A percentile compares a stretch with the other conserved stretches of the same genome.
Conservation (phyloP, 495 filamentous ascomycete species). For the Aspergillus kassunensis region DNA sequence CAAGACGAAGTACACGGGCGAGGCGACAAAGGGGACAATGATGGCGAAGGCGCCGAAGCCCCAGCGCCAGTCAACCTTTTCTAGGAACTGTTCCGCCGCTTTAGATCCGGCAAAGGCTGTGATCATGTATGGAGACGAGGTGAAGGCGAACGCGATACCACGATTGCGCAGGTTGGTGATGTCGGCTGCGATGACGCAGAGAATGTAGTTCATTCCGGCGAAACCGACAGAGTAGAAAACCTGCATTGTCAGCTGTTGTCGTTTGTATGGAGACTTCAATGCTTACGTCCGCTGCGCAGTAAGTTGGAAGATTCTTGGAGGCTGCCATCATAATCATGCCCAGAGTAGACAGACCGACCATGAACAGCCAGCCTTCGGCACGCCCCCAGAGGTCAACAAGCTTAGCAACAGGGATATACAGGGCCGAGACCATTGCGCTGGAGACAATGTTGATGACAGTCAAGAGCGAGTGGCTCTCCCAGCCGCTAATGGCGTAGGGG, state of each 20-base stretch:
- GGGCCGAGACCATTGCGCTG: neutral
- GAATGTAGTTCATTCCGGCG: conserved; percentile 50
- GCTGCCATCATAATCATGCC: conserved; percentile 6
- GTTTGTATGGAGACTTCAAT: neutral
- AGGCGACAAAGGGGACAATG: conserved; percentile 49
- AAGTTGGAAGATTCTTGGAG: conserved; percentile 1
- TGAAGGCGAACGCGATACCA: conserved; percentile 53
- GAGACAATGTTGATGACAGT: conserved; percentile 1
- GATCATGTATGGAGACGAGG: conserved; percentile 46
- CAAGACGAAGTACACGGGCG: conserved; percentile 48
- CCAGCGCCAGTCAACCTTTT: conserved; percentile 56
- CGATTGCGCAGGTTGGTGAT: conserved; percentile 56
- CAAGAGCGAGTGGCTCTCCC: conserved; percentile 3
- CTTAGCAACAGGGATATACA: conserved; percentile 5
- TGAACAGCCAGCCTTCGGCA: conserved; percentile 1
- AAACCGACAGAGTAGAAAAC: conserved; percentile 50
- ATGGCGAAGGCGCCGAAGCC: conserved; percentile 57
- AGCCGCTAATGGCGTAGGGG: conserved; percentile 2
- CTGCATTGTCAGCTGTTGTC: conserved; percentile 4
- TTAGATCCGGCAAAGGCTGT: conserved; percentile 28
- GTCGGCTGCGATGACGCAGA: conserved; percentile 58
- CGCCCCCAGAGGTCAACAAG: neutral
- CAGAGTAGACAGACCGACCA: neutral
- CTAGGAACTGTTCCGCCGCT: conserved; percentile 31
- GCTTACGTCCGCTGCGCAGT: conserved; percentile 3